Evolutionary conservation across 768 basidiomycete genomes (phyloP), one percentile per base, ranked within the genome.

Genomic region (Boletus sp.): DNA sequence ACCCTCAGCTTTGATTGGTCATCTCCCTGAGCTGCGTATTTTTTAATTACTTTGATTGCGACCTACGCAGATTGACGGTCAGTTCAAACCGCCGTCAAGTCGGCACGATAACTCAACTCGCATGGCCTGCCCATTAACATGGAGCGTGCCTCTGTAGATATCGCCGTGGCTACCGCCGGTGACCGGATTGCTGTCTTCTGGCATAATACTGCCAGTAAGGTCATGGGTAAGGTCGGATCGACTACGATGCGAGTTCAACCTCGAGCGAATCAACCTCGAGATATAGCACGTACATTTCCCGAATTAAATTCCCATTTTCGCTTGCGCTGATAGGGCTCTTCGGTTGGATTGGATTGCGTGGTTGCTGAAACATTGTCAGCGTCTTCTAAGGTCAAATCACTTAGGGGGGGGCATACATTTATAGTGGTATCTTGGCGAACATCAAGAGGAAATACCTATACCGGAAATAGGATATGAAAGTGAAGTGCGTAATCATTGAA

Each of bases 11-110:
- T 60, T 5, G 64, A 58, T n/a, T 24, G 3, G 24, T 62, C 60
- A 2, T 62, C 37, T 5, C 50, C 58, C n/a, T 66, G 55, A 10
- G 46, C 48, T 29, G 41, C 18, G 44, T 71, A 69, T 28, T 33
- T 56, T 41, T 64, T 66, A 4, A 69, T 69, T 6, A 57, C 69
- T 50, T 69, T 69, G 45, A 69, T 57, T 0, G 68, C 64, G 6
- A 69, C 67, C 67, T 64, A 33, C 4, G 20, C 37, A 3, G 6
- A 42, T 17, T 28, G n/a, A 28, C 4, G 12, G 41, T 61, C 0
- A 57, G 55, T 33, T 24, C 7, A 12, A 33, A 30, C 1, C 6
- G 4, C 33, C 2, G 14, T 14, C 9, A 39, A 20, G 2, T 32
- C 5, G 10, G 54, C 2, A 17, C 4, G 29, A 54, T 11, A 47